phyloP scores from a whole-genome alignment of 139 green algal species.

The Chlamydomonas incerta region DNA sequence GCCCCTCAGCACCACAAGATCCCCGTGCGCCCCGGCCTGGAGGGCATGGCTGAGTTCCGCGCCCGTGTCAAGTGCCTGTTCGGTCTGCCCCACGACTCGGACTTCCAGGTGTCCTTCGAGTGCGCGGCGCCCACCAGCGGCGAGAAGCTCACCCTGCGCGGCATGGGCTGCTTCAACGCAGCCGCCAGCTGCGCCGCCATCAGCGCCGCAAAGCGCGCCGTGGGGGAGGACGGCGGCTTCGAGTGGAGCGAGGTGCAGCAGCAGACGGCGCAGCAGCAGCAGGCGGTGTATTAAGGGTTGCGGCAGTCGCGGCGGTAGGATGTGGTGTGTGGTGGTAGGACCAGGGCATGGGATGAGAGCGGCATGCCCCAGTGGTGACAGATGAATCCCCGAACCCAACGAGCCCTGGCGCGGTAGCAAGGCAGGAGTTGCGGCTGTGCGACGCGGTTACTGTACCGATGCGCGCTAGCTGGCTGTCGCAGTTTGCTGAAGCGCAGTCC shows the following conservation, averaged over 20 bases:
- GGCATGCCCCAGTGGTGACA: too few relatives aligned
- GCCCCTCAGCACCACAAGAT: conserved; percentile 21
- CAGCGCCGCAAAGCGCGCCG: conserved; percentile 22
- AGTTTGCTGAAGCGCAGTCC: too few relatives aligned
- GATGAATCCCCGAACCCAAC: too few relatives aligned
- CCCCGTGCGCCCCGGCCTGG: conserved; percentile 24
- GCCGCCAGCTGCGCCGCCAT: not conserved
- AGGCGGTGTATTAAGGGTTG: too few relatives aligned
- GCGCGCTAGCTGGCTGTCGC: too few relatives aligned
- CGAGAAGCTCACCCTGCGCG: not conserved
- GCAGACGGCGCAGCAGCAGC: too few relatives aligned
- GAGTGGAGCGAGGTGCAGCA: not conserved
- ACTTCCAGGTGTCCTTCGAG: conserved; percentile 32
- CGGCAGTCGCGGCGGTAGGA: too few relatives aligned
- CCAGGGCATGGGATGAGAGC: too few relatives aligned
- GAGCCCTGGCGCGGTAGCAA: too few relatives aligned
- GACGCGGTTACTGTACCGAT: too few relatives aligned
- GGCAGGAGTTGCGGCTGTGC: too few relatives aligned
- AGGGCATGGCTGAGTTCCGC: conserved; percentile 43
- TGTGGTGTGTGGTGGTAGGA: too few relatives aligned
- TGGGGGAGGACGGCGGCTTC: conserved; percentile 12
- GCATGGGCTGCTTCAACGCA: conserved; percentile 18
- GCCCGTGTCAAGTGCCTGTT: conserved; percentile 45
- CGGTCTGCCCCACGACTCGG: conserved; percentile 14
- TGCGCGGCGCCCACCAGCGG: conserved; percentile 2